Evolutionary conservation across 306 rosid genomes (phyloP), one percentile per base, ranked within the genome.

Genomic region (Rosa multiflora): DNA sequence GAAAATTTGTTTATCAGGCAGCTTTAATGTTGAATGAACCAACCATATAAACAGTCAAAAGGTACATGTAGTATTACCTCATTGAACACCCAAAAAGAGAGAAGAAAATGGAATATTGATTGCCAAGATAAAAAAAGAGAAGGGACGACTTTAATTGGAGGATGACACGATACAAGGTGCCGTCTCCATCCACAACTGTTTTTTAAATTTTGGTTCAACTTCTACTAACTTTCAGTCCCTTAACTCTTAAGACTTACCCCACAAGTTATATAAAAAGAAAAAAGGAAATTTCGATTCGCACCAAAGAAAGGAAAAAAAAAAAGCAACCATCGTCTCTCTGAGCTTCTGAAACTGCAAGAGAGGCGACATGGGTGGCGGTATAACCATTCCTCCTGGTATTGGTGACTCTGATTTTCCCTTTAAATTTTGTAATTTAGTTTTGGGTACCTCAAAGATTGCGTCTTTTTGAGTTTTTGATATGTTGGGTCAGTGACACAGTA

Each of bases 291-390:
- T 32, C 4, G 42, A 29, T 29, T 62, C 68, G 9, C n/a, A 62
- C 68, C 68, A 11, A 56, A 56, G 37, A 32, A 32, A 32, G 2
- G 37, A 52, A 13, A 48, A 11, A 10, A 10, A 48, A 58, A 21
- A n/a, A 58, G 32, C 32, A 59, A 23, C 37, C 21, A 18, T 23
- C 39, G 20, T 53, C 83, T 68, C 74, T 15, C 17, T 5, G 12
- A 8, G 20, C 14, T 8, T 44, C 58, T 26, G 71, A 55, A 75
- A 75, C 18, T 59, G 1, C 61, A 8, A 15, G 58, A 44, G 67
- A 48, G 82, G 43, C 10, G 35, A 35, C 42, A 83, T 83, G 86
- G 86, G 86, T 6, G 83, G 86, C 55, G 86, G 80, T 70, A 12
- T n/a, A 17, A 21, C 37, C 37, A 44, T 55, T 23, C 39, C 72